These are phyloP conservation scores for Cadophora sp. DNA, from an alignment of 2,329 filamentous ascomycete species.

Conservation along the genomic window DNA sequence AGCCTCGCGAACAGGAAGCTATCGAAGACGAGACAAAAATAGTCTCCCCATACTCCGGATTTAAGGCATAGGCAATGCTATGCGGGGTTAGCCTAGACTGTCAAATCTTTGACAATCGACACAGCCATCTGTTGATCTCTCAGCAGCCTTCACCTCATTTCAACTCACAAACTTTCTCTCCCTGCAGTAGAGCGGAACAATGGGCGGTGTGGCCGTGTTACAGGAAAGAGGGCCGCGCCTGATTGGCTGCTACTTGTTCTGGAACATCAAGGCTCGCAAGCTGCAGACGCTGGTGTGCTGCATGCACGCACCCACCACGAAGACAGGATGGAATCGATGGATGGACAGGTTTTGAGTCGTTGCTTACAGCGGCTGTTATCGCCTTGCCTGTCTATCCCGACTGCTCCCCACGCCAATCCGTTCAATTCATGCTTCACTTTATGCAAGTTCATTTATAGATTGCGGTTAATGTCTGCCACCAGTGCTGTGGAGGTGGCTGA, in stretches of 20 bases:
- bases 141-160: background rate
- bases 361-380: slow-evolving; percentile 10
- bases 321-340: background rate
- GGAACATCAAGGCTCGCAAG: slow-evolving; percentile 16
- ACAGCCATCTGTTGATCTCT: slow-evolving; percentile 13
- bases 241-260: slow-evolving; percentile 15
- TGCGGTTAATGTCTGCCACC: slow-evolving; percentile 10
- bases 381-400: slow-evolving; percentile 6
- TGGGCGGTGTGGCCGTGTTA: slow-evolving; percentile 18
- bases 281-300: background rate
- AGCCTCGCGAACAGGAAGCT: background rate
- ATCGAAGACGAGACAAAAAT: background rate
- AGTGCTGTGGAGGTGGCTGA: slow-evolving; percentile 20
- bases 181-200: slow-evolving; percentile 9
- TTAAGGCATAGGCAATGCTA: background rate
- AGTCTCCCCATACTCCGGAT: background rate
- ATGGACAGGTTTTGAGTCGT: background rate
- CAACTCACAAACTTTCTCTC: slow-evolving; percentile 9
- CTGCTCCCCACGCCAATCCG: background rate
- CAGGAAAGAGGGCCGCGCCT: background rate
- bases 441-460: slow-evolving; percentile 15
- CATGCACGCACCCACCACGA: background rate
- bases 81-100: background rate
- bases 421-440: slow-evolving; percentile 16
- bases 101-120: slow-evolving; percentile 9